Percentiles rank a stretch among this genome's conserved stretches.
phyloP scores from a whole-genome alignment of 139 green algal genomes.

The Tetradesmus obliquus region DNA sequence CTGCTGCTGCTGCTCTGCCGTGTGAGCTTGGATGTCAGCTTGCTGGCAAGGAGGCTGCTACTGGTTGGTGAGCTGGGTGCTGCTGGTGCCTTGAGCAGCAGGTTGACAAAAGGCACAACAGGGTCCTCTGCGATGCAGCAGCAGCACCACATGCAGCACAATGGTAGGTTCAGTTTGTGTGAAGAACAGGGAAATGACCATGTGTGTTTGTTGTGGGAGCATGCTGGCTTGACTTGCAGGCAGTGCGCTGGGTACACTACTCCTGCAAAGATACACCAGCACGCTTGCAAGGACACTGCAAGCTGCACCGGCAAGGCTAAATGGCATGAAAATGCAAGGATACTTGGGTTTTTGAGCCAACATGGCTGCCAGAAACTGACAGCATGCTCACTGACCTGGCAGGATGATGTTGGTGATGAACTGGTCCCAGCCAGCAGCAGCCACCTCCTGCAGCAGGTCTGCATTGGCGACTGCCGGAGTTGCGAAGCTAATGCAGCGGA shows the following conservation, averaged over 20 bases:
- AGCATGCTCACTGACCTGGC: constrained; percentile 8
- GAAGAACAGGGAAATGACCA: too few relatives aligned
- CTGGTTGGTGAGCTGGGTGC: background rate
- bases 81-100: constrained; percentile 31
- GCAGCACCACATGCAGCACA: background rate
- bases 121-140: constrained; percentile 41
- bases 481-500: constrained; percentile 49
- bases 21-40: background rate
- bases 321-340: background rate
- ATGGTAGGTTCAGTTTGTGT: background rate
- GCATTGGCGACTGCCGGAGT: constrained; percentile 40
- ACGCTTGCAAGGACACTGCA: background rate
- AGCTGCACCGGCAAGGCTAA: background rate
- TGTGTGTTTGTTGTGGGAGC: too few relatives aligned
- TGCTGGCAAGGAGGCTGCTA: background rate
- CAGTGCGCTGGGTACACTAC: too few relatives aligned
- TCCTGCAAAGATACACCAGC: background rate
- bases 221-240: background rate
- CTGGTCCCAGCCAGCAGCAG: constrained; percentile 39
- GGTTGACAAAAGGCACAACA: constrained; percentile 47
- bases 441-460: constrained; percentile 35
- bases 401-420: constrained; percentile 47
- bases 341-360: background rate
- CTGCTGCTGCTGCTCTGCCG: background rate
- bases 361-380: background rate